Conservation (phyloP, 2,329 filamentous ascomycete species). For the Pseudocercospora vitis region DNA sequence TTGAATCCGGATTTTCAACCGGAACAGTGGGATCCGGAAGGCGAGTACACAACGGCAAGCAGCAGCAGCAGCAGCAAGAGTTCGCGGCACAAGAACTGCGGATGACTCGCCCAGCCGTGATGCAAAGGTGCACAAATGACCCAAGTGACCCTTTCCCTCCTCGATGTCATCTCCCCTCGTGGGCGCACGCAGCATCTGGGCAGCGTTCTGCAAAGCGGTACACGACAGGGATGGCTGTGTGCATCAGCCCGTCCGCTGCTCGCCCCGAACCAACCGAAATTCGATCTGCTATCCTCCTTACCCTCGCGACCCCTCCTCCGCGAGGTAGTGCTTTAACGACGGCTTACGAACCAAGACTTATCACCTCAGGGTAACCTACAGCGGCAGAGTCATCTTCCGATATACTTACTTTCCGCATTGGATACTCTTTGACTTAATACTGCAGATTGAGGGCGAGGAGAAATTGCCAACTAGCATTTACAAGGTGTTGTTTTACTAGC, state of each 20-base stretch:
- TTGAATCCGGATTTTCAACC: conserved; percentile 55
- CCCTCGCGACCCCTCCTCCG: conserved; percentile 12
- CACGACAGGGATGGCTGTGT: conserved; percentile 28
- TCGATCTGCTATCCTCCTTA: conserved; percentile 24
- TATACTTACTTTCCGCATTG: conserved; percentile 28
- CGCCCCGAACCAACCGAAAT: conserved; percentile 18
- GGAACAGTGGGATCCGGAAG: conserved; percentile 53
- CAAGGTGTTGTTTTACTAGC: conserved; percentile 12
- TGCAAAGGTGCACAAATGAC: conserved; percentile 43
- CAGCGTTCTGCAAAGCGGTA: conserved; percentile 24
- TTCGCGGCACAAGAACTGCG: conserved; percentile 34
- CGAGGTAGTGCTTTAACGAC: conserved; percentile 29
- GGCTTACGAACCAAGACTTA: conserved; percentile 39
- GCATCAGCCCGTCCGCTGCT: conserved; percentile 23
- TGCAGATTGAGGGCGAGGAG: conserved; percentile 7
- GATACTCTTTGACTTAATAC: conserved; percentile 28
- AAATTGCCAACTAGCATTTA: conserved; percentile 11
- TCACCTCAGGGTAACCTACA: conserved; percentile 40
- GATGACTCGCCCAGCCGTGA: conserved; percentile 40
- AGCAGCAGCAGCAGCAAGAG: conserved; percentile 32
- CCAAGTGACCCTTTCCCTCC: conserved; percentile 18
- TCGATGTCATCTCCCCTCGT: conserved; percentile 23
- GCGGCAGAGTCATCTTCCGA: conserved; percentile 28
- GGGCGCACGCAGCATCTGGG: conserved; percentile 22
- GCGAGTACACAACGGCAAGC: conserved; percentile 43